A percentile compares a stretch with the other conserved stretches of the same genome.
These are phyloP conservation scores for Phytophthora pini DNA, from an alignment of 352 stramenopile species.

Conservation along the genomic window DNA sequence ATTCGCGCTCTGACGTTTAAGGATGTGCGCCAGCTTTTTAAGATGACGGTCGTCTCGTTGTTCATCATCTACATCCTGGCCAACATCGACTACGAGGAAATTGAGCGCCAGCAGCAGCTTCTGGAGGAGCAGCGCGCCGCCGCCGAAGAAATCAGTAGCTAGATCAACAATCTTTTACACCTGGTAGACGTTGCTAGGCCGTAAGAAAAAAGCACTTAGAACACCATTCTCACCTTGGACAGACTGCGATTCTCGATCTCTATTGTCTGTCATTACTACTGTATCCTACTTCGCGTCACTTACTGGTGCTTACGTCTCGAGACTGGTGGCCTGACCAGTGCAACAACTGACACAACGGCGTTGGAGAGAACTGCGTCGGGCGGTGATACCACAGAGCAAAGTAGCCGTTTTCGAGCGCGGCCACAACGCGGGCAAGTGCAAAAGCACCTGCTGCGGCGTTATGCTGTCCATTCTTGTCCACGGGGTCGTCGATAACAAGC, in stretches of 20 bases:
- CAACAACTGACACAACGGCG: conserved; percentile 78
- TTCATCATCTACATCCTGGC: conserved; percentile 88
- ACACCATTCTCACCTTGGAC: conserved; percentile 17
- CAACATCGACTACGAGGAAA: conserved; percentile 92
- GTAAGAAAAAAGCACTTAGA: conserved; percentile 17
- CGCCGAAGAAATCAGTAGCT: conserved; percentile 49
- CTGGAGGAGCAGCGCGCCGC: conserved; percentile 59
- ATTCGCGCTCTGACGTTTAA: conserved; percentile 78
- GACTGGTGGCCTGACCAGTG: conserved; percentile 76
- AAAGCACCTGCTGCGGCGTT: conserved; percentile 83
- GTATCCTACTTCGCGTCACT: not conserved
- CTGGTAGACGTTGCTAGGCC: conserved; percentile 11
- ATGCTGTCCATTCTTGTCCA: conserved; percentile 79
- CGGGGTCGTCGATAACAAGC: conserved; percentile 85
- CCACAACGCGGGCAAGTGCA: conserved; percentile 77
- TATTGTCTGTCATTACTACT: conserved; percentile 20
- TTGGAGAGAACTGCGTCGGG: conserved; percentile 76
- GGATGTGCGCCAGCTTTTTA: conserved; percentile 82
- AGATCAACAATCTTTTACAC: conserved; percentile 18
- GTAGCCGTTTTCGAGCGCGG: conserved; percentile 84
- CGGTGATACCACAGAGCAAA: conserved; percentile 82
- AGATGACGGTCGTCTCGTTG: conserved; percentile 86
- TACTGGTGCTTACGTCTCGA: conserved; percentile 20
- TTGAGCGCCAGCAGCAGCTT: conserved; percentile 88
- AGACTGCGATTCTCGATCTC: conserved; percentile 22